These are phyloP conservation scores for Mayamaea pseudoterrestris DNA, from an alignment of 108 stramenopile genomes.

Conservation along the genomic window DNA sequence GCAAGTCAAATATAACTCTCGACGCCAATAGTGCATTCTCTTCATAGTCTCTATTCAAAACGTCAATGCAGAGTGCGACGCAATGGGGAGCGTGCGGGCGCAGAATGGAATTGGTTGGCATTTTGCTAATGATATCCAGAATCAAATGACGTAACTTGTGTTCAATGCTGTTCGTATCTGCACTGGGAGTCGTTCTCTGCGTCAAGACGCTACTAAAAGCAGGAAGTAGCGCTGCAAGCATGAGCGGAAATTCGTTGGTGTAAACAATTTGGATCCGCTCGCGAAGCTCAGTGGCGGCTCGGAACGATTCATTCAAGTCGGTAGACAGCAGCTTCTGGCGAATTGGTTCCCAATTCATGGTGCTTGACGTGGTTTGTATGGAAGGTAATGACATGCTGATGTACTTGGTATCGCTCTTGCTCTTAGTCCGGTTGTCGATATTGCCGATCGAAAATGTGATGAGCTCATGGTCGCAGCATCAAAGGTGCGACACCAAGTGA, in stretches of 20 bases:
- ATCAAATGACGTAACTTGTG: conserved; percentile 53
- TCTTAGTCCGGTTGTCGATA: too few species aligned
- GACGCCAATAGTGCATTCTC: conserved; percentile 74
- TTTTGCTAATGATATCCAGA: conserved; percentile 60
- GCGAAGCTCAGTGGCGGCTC: conserved; percentile 34
- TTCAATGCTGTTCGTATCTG: conserved; percentile 9
- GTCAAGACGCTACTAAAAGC: conserved; percentile 35
- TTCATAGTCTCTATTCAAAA: conserved; percentile 67
- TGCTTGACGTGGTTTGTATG: background rate
- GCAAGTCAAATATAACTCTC: conserved; percentile 74
- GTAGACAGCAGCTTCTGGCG: conserved; percentile 22
- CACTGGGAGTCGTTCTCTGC: conserved; percentile 18
- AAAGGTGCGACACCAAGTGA: too few species aligned
- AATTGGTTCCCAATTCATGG: conserved; percentile 43
- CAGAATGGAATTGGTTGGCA: conserved; percentile 71
- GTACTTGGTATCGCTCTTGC: too few species aligned
- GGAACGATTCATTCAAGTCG: conserved; percentile 23
- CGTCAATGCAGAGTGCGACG: conserved; percentile 46
- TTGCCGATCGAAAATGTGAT: too few species aligned
- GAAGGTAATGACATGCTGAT: too few species aligned
- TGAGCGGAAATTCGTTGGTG: conserved; percentile 31
- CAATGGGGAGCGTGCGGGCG: conserved; percentile 70
- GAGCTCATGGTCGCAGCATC: too few species aligned
- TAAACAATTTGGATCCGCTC: conserved; percentile 49
- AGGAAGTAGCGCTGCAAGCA: conserved; percentile 44